Conservation (phyloP, 2,329 filamentous ascomycete genomes). For the Claviceps sp. region DNA sequence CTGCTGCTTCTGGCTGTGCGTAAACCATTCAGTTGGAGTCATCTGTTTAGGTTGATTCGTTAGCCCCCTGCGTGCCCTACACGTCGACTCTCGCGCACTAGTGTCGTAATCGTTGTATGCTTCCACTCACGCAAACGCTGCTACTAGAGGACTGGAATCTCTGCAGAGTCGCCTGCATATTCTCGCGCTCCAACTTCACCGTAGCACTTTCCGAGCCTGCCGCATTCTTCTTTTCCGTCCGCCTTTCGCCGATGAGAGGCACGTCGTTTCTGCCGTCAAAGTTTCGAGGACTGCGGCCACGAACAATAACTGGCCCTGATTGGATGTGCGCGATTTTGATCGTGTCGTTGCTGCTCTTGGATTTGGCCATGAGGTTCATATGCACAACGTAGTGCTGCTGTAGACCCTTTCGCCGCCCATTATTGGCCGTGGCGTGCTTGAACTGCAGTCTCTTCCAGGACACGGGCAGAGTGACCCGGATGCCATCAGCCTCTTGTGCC, state of each 20-base stretch:
- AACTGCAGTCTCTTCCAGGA: conserved; percentile 94
- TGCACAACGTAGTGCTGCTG: conserved; percentile 92
- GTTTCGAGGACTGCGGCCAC: conserved; percentile 82
- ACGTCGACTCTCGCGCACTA: no score
- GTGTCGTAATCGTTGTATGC: no score
- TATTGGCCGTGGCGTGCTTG: conserved; percentile 91
- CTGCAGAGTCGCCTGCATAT: conserved; percentile 14
- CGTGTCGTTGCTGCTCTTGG: conserved; percentile 52
- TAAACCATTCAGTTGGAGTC: conserved; percentile 28
- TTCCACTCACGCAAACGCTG: conserved; percentile 20
- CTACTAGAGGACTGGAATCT: conserved; percentile 20
- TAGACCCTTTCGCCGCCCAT: conserved; percentile 81
- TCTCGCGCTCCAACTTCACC: conserved; percentile 22
- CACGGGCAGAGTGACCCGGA: conserved; percentile 67
- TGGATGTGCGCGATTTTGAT: conserved; percentile 70
- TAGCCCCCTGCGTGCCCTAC: not conserved
- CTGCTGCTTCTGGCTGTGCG: conserved; percentile 15
- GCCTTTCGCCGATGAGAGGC: conserved; percentile 48
- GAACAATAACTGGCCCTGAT: conserved; percentile 88
- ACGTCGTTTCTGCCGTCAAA: conserved; percentile 86
- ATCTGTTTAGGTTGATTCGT: conserved; percentile 14
- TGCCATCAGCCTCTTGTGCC: conserved; percentile 61
- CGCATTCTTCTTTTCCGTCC: conserved; percentile 31
- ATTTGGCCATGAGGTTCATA: conserved; percentile 67
- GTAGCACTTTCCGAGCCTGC: conserved; percentile 19